A percentile compares a stretch with the other conserved stretches of the same genome.
Conservation (phyloP, 2,329 filamentous ascomycete genomes). For the Zymoseptoria passerinii region DNA sequence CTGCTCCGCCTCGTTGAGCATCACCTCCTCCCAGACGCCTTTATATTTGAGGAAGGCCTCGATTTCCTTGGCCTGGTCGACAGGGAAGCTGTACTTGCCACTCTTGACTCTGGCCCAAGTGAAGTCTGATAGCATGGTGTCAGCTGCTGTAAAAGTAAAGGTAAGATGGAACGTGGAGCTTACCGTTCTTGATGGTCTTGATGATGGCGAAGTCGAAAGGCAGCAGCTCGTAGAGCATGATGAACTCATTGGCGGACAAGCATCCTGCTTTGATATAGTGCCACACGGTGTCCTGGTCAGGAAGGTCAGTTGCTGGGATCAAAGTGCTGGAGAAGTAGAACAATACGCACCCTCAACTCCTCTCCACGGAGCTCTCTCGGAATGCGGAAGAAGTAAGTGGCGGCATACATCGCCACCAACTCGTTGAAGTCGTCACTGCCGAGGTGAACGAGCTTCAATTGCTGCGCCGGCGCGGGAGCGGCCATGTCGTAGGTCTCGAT, state of each 20-base stretch:
- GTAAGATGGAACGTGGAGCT: no score
- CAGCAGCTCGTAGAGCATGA: conserved; percentile 1
- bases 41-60: background rate
- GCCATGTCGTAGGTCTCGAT: background rate
- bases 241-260: background rate
- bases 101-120: background rate
- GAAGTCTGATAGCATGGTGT: background rate
- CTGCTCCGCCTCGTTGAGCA: background rate
- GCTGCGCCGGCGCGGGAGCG: background rate
- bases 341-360: background rate
- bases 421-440: background rate
- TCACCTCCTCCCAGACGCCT: conserved; percentile 1
- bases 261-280: background rate
- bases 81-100: background rate
- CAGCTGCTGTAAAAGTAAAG: no score
- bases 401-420: background rate
- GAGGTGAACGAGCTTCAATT: background rate
- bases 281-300: background rate
- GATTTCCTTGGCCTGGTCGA: background rate
- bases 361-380: background rate
- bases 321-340: no score
- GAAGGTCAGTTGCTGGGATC: no score
- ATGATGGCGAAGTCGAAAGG: conserved; percentile 1
- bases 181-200: background rate
- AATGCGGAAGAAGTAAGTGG: background rate